Conservation (phyloP, 2,329 filamentous ascomycete genomes). For the Chrysoporthe deuterocubensis region DNA sequence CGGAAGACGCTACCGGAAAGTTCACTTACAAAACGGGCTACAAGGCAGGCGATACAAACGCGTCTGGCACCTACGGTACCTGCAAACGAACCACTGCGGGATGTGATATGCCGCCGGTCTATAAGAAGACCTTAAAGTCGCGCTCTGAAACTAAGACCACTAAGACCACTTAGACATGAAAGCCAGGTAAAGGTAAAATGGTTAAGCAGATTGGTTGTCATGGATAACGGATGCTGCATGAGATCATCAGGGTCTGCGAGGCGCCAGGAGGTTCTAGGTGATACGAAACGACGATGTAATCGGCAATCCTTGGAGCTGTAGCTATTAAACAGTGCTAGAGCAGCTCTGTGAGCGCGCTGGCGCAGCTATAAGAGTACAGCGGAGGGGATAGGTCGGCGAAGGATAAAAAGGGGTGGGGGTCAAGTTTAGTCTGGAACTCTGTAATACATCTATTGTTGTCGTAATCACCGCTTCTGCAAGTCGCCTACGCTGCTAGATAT, state of each 20-base stretch:
- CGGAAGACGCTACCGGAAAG: neutral
- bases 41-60: neutral
- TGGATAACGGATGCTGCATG: neutral
- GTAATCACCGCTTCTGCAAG: too few species aligned
- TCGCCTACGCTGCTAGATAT: too few species aligned
- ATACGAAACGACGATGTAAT: neutral
- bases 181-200: neutral
- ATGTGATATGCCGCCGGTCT: neutral
- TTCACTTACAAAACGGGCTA: slow-evolving; percentile 3
- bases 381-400: neutral
- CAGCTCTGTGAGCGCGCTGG: neutral
- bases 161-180: neutral
- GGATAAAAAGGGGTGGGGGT: neutral
- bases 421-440: too few species aligned
- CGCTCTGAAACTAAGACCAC: neutral
- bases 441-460: too few species aligned
- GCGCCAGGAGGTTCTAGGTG: neutral
- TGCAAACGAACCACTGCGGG: neutral
- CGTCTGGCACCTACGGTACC: neutral
- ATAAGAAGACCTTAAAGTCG: neutral
- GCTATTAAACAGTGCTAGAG: too few species aligned
- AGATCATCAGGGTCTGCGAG: neutral
- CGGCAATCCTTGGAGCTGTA: too few species aligned
- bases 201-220: neutral
- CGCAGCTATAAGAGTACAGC: slow-evolving; percentile 1